Base-by-base conservation (phyloP, 2,329 filamentous ascomycete genomes). In the Colletotrichum sansevieriae region DNA sequence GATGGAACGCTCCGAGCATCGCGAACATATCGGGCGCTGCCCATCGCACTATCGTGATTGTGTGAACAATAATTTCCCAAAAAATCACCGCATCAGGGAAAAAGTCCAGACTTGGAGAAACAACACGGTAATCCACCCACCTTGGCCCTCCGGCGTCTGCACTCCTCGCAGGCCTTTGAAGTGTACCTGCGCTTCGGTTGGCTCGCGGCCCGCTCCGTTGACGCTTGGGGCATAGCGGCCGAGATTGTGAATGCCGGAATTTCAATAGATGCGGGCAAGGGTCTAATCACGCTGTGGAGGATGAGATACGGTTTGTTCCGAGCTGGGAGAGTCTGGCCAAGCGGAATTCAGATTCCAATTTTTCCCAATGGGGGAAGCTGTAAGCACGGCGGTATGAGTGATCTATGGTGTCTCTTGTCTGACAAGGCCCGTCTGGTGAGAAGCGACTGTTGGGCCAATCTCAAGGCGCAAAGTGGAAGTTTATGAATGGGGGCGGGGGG, bases 141-240 rank as follows among this genome's bases (percentile, higher is more conserved):
- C 75, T 80, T 80, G 22, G 76, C 75, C 59, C 78, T 72, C 35
- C 78, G 76, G 20, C 77, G 75, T 5, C 78, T 77, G 62, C 79
- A 81, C 69, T 76, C 75, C 58, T 80, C 75, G 51, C 79, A 81
- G 3, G 79, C 79, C 41, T 75, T 75, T 3, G 70, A 60, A 11
- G 70, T 71, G 49, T 74, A 74, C 44, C 73, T 74, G 41, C 65
- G 65, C 61, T 65, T 68, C 63, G 62, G 65, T 44, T 60, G 62
- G 49, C 41, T 37, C 43, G 39, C 55, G 35, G 55, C 62, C 62
- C 62, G 65, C 41, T 68, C 65, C 55, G 62, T 43, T 7, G 62
- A 65, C 61, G 41, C 15, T 55, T 55, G 65, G 25, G 41, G 49
- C 65, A 68, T 68, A 15, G 49, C 49, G 56, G 47, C 62, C 41